A percentile compares a stretch with the other conserved stretches of the same genome.
phyloP scores from a whole-genome alignment of 352 stramenopile species.

The Pythium myriotylum region DNA sequence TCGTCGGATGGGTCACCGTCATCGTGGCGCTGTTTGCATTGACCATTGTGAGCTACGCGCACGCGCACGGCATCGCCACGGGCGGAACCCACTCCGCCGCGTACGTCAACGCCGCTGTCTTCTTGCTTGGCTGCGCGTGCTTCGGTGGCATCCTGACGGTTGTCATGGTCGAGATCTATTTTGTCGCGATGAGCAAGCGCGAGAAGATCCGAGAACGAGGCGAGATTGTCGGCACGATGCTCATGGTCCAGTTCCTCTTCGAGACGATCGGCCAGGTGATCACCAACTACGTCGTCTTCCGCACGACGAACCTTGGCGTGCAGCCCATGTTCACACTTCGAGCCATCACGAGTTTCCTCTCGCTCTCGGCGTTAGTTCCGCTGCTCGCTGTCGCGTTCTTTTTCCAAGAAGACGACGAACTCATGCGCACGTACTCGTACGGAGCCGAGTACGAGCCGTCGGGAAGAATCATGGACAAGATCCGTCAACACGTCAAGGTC shows the following conservation, averaged over 20 bases:
- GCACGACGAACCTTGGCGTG: slow-evolving; percentile 44
- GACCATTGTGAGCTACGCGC: slow-evolving; percentile 54
- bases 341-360: slow-evolving; percentile 50
- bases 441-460: too few species aligned
- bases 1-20: slow-evolving; percentile 48
- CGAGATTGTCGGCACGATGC: slow-evolving; percentile 41
- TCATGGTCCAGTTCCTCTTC: slow-evolving; percentile 53
- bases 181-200: slow-evolving; percentile 59
- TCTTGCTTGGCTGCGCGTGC: slow-evolving; percentile 48
- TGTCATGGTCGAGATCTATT: slow-evolving; percentile 55
- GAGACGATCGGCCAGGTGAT: slow-evolving; percentile 51
- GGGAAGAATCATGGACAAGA: slow-evolving; percentile 1
- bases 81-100: slow-evolving; percentile 24
- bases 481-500: slow-evolving; percentile 11
- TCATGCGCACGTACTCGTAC: slow-evolving; percentile 9
- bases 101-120: slow-evolving; percentile 45
- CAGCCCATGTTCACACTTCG: slow-evolving; percentile 50
- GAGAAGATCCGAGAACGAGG: slow-evolving; percentile 39
- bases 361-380: slow-evolving; percentile 47
- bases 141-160: slow-evolving; percentile 55
- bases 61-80: slow-evolving; percentile 42
- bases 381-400: slow-evolving; percentile 36
- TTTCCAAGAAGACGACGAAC: slow-evolving; percentile 39
- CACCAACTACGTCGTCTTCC: slow-evolving; percentile 56
- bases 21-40: slow-evolving; percentile 51